phyloP scores from a whole-genome alignment of 139 green algal species.

The Gonium pectorale region DNA sequence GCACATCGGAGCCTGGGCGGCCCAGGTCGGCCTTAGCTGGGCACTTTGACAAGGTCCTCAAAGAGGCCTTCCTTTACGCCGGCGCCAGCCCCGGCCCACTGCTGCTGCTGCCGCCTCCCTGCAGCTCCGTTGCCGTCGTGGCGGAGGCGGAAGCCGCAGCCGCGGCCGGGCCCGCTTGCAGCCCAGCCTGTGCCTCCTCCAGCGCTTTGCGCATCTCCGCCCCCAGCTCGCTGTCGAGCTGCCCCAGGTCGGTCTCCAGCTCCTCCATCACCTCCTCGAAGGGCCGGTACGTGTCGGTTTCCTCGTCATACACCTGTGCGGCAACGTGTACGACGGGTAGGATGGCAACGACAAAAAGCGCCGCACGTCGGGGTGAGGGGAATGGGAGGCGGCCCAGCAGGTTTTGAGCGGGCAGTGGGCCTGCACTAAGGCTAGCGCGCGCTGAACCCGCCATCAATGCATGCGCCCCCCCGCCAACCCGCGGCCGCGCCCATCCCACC shows the following conservation, averaged over 20 bases:
- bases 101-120: background rate
- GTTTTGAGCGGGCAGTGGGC: too few species aligned
- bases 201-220: background rate
- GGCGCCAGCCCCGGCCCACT: background rate
- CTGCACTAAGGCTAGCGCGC: too few species aligned
- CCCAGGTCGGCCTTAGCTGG: too few species aligned
- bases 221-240: background rate
- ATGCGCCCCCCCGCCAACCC: background rate
- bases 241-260: background rate
- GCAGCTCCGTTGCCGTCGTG: background rate
- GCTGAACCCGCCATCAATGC: too few species aligned
- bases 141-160: background rate
- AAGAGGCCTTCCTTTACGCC: too few species aligned
- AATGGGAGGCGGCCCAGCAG: too few species aligned
- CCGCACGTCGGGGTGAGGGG: too few species aligned
- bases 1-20: too few species aligned
- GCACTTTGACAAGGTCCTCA: too few species aligned
- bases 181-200: background rate
- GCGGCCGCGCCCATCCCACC: background rate
- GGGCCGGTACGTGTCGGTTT: slow-evolving; percentile 38
- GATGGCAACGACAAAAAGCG: background rate
- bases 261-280: slow-evolving; percentile 43
- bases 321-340: background rate
- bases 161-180: background rate
- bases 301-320: slow-evolving; percentile 56